Conservation (phyloP, 495 filamentous ascomycete genomes). For the Neurospora sp. region DNA sequence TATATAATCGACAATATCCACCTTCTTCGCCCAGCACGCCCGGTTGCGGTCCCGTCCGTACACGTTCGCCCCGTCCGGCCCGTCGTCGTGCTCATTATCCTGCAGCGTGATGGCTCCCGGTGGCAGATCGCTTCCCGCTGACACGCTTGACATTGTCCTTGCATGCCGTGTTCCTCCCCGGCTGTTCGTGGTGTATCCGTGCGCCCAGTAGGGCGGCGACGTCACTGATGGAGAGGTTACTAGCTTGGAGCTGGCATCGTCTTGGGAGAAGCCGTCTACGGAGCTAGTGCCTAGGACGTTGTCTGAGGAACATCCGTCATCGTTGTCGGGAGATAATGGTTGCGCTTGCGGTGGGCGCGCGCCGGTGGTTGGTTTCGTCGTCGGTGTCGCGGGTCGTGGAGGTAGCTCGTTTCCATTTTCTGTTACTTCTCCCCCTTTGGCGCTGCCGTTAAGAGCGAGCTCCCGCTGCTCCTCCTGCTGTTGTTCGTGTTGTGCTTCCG, state of each 20-base stretch:
- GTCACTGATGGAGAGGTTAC: constrained; percentile 16
- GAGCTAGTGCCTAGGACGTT: constrained; percentile 1
- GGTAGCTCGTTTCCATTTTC: not conserved
- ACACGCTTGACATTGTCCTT: constrained; percentile 29
- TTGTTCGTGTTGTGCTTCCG: constrained; percentile 2
- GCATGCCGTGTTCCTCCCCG: not conserved
- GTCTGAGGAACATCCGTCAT: not conserved
- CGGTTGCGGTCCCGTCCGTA: constrained; percentile 34
- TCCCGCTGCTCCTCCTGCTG: not conserved
- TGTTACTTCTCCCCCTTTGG: not conserved
- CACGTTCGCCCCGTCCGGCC: constrained; percentile 19
- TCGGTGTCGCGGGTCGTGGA: not conserved
- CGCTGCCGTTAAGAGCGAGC: not conserved
- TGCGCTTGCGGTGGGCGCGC: not conserved
- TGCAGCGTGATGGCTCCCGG: constrained; percentile 40
- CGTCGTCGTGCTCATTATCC: constrained; percentile 40
- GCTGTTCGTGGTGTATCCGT: not conserved
- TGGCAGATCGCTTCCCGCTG: constrained; percentile 33
- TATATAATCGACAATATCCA: constrained; percentile 41
- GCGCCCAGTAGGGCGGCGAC: constrained; percentile 26
- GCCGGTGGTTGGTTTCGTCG: not conserved
- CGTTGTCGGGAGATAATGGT: not conserved
- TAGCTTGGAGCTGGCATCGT: constrained; percentile 3
- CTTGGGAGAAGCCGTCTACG: not conserved
- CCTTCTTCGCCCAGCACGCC: constrained; percentile 48